A percentile compares a stretch with the other conserved stretches of the same genome.
Conservation (phyloP, 176 grass and related monocot species). For the Bolboschoenus planiculmis region DNA sequence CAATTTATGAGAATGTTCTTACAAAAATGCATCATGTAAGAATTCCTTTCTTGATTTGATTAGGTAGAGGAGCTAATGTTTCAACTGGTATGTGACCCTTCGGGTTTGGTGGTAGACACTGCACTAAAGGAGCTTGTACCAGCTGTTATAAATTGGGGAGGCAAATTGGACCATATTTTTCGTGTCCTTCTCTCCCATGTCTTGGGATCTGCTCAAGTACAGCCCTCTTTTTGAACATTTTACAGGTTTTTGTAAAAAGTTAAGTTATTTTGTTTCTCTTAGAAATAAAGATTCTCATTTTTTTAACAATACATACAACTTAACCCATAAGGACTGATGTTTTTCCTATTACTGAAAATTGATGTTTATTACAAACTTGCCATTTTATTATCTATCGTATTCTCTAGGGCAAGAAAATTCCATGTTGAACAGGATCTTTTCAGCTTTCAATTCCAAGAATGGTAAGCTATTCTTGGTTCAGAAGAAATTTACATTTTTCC, state of each 20-base stretch:
- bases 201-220: constrained; percentile 80
- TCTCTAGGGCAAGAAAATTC: background rate
- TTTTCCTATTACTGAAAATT: background rate
- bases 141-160: constrained; percentile 82
- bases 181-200: constrained; percentile 70
- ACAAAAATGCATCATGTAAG: constrained; percentile 2
- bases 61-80: constrained; percentile 98
- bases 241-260: background rate
- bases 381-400: background rate
- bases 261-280: background rate
- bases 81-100: constrained; percentile 88
- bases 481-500: background rate
- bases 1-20: background rate
- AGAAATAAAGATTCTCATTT: background rate
- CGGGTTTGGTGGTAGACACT: constrained; percentile 72
- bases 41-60: constrained; percentile 24
- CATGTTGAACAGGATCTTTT: background rate
- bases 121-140: constrained; percentile 79
- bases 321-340: background rate
- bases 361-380: background rate
- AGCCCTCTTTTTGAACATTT: background rate
- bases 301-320: background rate
- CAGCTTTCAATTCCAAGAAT: background rate
- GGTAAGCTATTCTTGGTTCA: background rate
- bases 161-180: constrained; percentile 89